Base-by-base conservation (phyloP, 1,139 yeast species). In the Pneumocystis carinii region DNA sequence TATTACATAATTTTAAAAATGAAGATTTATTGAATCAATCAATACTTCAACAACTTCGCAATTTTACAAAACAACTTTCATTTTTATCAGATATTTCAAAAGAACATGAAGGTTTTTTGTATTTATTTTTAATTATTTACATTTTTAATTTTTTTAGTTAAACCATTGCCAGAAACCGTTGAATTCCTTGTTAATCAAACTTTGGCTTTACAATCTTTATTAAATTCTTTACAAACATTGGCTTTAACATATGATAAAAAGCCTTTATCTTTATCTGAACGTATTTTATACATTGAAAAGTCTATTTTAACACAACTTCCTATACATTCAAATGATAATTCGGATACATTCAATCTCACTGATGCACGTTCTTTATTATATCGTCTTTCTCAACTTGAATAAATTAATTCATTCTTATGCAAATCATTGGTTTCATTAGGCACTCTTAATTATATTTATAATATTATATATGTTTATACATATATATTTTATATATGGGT, bases 101-200 rank as follows among this genome's bases (percentile, higher is more conserved):
- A 24, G 56, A 41, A 29, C 36, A 62, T 24, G 62, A 62, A 19
- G 59, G 59, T 57, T 7, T 27, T n/a, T 39, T 12, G 24, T 19
- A 12, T 19, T 39, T 39, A 24, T 37, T 10, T 10, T 57, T 8
- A 37, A 19, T 7, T 17, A 10, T 57, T 10, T 1, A 19, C 12
- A 12, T 10, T 8, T 48, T 42, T 12, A 17, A 7, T 42, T 5
- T 24, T 8, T 39, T 37, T 39, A 57, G 62, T 65, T n/a, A 64
- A 63, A 17, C 61, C 62, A 7, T 36, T 65, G 53, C 57, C 53
- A n/a, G 64, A 65, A 24, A 60, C 66, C 3, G 57, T 63, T 8
- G 66, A 60, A 27, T 61, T 64, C 36, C 35, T 64, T 42, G 42
- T 59, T 32, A 66, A 64, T 17, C 66, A 65, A 39, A 56, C 60